Evolutionary conservation across 2,329 filamentous ascomycete genomes (phyloP), one percentile per base, ranked within the genome.

Genomic region (Chaetomiaceae sp.): DNA sequence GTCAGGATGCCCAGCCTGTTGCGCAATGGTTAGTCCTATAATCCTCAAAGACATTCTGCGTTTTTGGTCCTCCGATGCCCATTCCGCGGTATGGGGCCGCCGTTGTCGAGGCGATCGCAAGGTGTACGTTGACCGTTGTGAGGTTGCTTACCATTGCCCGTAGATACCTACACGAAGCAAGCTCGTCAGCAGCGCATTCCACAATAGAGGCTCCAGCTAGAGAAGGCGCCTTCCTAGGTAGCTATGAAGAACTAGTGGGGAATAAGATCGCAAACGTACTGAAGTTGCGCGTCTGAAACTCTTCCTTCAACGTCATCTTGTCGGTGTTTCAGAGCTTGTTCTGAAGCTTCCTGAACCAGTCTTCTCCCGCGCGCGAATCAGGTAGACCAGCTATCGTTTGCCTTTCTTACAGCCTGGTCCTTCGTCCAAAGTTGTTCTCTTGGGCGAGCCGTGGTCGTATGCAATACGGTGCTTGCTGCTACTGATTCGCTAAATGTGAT

Each of bases 231-330:
- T 7, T 11, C 23, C 30, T 34, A 9, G 13, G 13, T 11, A 11
- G 6, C 14, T 29, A n/a, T 4, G 25, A 27, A 6, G 18, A 6
- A 11, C 10, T 6, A 9, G 16, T 10, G 9, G 30, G 33, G 47
- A 54, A 43, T 43, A 29, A 45, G 34, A 25, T 7, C 16, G n/a
- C 7, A 20, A 20, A 74, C 84, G 65, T 76, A 87, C 84, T 88
- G 73, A 88, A 88, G 73, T 88, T 88, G 66, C 85, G 77, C 56
- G 84, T 85, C 68, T 79, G 79, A 67, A 88, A 86, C 71, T 87
- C 84, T 66, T 87, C 84, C 71, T 80, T 80, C 73, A 87, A 77
- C 69, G 82, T 80, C 84, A 87, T 87, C 59, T 73, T 84, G 76
- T 63, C 66, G 65, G 60, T 63, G 46, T 57, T 48, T 25, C 3